Evolutionary conservation across 192 early-diverging fungal species (phyloP), one percentile per base, ranked within the genome.

Genomic region (Diversispora epigaea): DNA sequence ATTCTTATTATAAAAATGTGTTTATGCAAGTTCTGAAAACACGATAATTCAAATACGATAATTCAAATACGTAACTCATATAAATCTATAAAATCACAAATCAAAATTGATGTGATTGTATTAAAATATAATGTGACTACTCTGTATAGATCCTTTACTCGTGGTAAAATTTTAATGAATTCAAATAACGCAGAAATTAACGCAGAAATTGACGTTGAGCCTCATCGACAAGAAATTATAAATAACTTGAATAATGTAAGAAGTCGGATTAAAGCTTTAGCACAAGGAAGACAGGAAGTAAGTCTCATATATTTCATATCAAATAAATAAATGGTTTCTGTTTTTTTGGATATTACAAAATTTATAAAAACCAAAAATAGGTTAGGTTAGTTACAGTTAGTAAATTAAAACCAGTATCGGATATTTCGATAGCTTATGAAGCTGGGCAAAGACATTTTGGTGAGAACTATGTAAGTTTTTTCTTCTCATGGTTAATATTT

Each of bases 371-470:
- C 17, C 4, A 50, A 50, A 25, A 14, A 14, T 76, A 82, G 73
- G 86, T 82, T 14, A 87, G 91, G 0, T 80, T 99, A 50, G 97
- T 99, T 0, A 96, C 97, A 0, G 95, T 99, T 45, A 94, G 91
- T 82, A 99, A 99, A 80, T 90, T 89, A 50, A 98, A 97, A 82
- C 94, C 96, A 15, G 84, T 83, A 15, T 86, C 87, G 6, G 95
- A 94, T 81, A 86, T 99, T 44, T 54, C 85, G 75, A 85, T 83
- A 0, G 92, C 91, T 4, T 95, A 98, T 77, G 85, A 90, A 44
- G 63, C 77, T n/a, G 93, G 94, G 0, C 97, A 99, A 50, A 86
- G 92, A 21, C 94, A 99, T 73, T 99, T 98, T 84, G 97, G 97
- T 74, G 97, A 99, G 66, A 99, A 99, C 80, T 94, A 94, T 84